Evolutionary conservation across 495 filamentous ascomycete genomes (phyloP), one percentile per base, ranked within the genome.

Genomic region (Talaromyces ruber): DNA sequence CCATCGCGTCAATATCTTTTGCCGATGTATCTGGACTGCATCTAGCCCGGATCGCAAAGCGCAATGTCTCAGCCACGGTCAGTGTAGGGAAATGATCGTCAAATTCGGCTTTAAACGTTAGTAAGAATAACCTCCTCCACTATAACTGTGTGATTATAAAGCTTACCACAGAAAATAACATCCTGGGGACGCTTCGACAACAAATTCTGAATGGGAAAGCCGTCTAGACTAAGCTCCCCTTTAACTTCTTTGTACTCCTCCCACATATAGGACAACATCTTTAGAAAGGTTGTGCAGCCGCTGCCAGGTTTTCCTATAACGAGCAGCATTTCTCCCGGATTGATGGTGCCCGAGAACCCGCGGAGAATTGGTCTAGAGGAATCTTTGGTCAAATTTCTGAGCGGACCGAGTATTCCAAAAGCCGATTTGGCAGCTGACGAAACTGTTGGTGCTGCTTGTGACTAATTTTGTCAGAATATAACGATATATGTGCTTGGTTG

Each of bases 311-410:
- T 82, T 18, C 89, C 91, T 28, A 93, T 78, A 1, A 93, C 90
- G 18, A 93, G 78, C 43, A 94, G 75, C 86, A 90, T 92, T 74
- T 94, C 90, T 18, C 90, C 90, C 18, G 81, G 83, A 64, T 82
- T 81, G 3, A 93, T 77, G 6, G 92, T 68, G 2, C 90, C 90
- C 56, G 88, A 86, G 66, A 93, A 90, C 28, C 83, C 74, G 37
- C 83, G 82, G 28, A 94, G 76, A 61, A 93, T 92, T 43, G 39
- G 39, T 12, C 39, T 12, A 43, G 39, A 43, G 9, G 39, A 43
- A 43, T 18, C 14, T 18, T 43, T 16, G 16, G 39, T 18, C 39
- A 43, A 16, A 43, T 43, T 16, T 12, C n/a, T 12, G 3, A 43
- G 39, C 14, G 39, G 39, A 18, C n/a, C n/a, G 16, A 43, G 39